A percentile compares a stretch with the other conserved stretches of the same genome.
These are phyloP conservation scores for Talaromyces pinophilus DNA, from an alignment of 2,329 filamentous ascomycete genomes.

Conservation along the genomic window DNA sequence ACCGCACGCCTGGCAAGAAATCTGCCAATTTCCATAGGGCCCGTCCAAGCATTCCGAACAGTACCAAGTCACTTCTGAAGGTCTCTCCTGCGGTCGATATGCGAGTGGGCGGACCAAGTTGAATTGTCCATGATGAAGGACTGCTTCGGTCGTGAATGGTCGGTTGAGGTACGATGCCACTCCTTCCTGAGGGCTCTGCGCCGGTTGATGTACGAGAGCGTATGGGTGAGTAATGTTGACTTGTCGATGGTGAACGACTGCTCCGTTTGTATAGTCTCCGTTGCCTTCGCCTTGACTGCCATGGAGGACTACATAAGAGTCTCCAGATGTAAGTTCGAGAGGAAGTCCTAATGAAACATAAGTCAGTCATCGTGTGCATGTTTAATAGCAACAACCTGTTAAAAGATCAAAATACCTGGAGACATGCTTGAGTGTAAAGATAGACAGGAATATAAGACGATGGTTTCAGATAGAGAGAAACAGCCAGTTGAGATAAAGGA, in stretches of 20 bases:
- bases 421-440: not conserved
- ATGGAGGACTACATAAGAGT: not conserved
- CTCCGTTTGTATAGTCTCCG: not conserved
- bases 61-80: slow-evolving; percentile 2
- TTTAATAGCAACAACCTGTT: not conserved
- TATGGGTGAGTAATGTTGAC: not conserved
- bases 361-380: not conserved
- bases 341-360: not conserved
- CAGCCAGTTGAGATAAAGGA: not conserved
- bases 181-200: not conserved
- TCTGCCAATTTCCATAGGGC: slow-evolving; percentile 1
- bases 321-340: not conserved
- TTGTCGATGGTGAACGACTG: not conserved
- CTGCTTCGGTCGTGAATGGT: too few species aligned
- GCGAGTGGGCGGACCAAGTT: too few species aligned
- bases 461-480: not conserved
- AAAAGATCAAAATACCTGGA: not conserved
- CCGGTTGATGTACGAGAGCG: not conserved
- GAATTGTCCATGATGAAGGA: too few species aligned
- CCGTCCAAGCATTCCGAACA: not conserved
- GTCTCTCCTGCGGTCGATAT: too few species aligned
- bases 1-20: not conserved
- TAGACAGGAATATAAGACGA: not conserved
- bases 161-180: too few species aligned
- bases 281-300: not conserved